These are phyloP conservation scores for Heritiera fomes DNA, from an alignment of 345 rosid species.

Conservation along the genomic window DNA sequence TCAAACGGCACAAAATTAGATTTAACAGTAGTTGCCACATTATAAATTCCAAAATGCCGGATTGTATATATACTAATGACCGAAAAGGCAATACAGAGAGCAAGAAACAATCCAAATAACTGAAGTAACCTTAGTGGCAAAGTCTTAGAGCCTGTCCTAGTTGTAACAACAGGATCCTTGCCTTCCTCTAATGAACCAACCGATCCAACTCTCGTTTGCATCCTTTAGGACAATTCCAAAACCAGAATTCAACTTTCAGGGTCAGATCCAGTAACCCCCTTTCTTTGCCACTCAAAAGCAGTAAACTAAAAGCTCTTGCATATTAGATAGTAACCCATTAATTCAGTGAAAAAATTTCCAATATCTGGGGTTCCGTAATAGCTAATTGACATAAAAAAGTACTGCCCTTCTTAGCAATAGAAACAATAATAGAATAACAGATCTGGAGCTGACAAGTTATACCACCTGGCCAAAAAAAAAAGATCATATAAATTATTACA, in stretches of 20 bases:
- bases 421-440: constrained; percentile 23
- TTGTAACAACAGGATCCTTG: constrained; percentile 46
- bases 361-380: not conserved
- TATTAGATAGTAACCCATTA: constrained; percentile 4
- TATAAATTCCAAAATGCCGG: constrained; percentile 58
- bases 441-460: constrained; percentile 27
- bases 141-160: constrained; percentile 45
- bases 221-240: constrained; percentile 26
- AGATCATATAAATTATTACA: not conserved
- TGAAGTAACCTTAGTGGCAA: constrained; percentile 56
- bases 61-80: constrained; percentile 66
- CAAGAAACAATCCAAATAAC: constrained; percentile 51
- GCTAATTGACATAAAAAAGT: not conserved
- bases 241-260: constrained; percentile 20
- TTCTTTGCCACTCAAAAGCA: not conserved
- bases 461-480: not conserved
- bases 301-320: constrained; percentile 15
- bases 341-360: constrained; percentile 8
- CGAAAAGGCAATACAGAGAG: constrained; percentile 57
- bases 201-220: constrained; percentile 57
- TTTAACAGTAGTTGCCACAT: constrained; percentile 44
- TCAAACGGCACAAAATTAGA: constrained; percentile 53
- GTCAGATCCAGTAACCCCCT: constrained; percentile 24
- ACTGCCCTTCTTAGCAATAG: not conserved
- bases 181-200: constrained; percentile 59